These are phyloP conservation scores for Stropharia rugosoannulata DNA, from an alignment of 768 basidiomycete genomes.

Conservation along the genomic window DNA sequence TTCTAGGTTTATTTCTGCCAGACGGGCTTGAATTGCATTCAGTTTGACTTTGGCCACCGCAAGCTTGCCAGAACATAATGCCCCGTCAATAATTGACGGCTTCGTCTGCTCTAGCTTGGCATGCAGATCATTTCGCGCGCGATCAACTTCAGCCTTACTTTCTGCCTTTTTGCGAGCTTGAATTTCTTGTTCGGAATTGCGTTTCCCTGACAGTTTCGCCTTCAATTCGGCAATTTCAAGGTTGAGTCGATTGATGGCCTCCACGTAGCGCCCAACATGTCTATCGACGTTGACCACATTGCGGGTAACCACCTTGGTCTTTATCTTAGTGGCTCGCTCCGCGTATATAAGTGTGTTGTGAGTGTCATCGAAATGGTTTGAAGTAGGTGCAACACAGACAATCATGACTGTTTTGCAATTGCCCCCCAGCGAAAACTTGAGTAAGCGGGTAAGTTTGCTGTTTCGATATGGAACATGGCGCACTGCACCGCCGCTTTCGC, in stretches of 20 bases:
- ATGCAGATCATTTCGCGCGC: slow-evolving; percentile 71
- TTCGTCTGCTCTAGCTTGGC: slow-evolving; percentile 71
- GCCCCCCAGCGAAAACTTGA: slow-evolving; percentile 97
- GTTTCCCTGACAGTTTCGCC: slow-evolving; percentile 76
- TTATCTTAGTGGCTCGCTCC: slow-evolving; percentile 97
- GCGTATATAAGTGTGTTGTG: slow-evolving; percentile 98
- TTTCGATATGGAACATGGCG: slow-evolving; percentile 97
- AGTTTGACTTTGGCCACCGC: slow-evolving; percentile 69
- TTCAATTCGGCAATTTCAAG: slow-evolving; percentile 84
- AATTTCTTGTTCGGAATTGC: slow-evolving; percentile 59
- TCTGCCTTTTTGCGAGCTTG: slow-evolving; percentile 68
- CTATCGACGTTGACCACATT: slow-evolving; percentile 95
- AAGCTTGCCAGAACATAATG: slow-evolving; percentile 69
- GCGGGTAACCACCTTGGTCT: slow-evolving; percentile 93
- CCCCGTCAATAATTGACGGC: slow-evolving; percentile 72
- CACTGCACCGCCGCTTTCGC: slow-evolving; percentile 84
- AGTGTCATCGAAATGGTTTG: slow-evolving; percentile 96
- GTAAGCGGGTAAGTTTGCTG: slow-evolving; percentile 94
- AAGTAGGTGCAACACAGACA: slow-evolving; percentile 94
- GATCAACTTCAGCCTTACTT: slow-evolving; percentile 69
- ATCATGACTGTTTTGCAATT: slow-evolving; percentile 99
- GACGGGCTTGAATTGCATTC: slow-evolving; percentile 57
- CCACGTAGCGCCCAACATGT: slow-evolving; percentile 93
- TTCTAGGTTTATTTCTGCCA: slow-evolving; percentile 53
- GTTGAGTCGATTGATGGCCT: slow-evolving; percentile 89